Percentiles rank a stretch among this genome's conserved stretches.
These are phyloP conservation scores for Globisporangium nunn DNA, from an alignment of 352 stramenopile species.

Conservation along the genomic window DNA sequence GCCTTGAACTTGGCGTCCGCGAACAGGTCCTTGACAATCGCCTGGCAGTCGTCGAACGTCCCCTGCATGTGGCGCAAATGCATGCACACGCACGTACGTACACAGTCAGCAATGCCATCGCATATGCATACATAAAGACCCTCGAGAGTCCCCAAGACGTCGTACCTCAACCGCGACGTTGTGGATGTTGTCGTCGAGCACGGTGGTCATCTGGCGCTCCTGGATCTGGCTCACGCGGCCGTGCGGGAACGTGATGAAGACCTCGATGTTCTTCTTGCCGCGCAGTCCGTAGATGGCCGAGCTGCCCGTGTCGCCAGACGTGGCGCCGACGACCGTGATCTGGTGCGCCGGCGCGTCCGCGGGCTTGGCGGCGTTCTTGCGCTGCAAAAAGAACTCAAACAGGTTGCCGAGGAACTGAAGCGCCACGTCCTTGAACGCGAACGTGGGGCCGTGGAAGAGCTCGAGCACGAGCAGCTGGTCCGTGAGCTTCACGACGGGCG, in stretches of 20 bases:
- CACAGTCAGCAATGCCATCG: not conserved
- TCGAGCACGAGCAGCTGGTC: conserved; percentile 90
- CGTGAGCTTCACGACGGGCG: conserved; percentile 89
- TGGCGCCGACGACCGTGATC: conserved; percentile 96
- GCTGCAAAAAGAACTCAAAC: conserved; percentile 98
- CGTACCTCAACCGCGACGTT: conserved; percentile 85
- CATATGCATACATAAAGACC: no score
- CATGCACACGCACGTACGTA: not conserved
- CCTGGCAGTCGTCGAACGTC: conserved; percentile 99
- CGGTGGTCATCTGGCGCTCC: conserved; percentile 98
- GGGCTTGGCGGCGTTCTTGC: conserved; percentile 72
- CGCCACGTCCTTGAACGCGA: conserved; percentile 99
- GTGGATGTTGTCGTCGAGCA: conserved; percentile 97
- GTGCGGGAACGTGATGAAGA: conserved; percentile 97
- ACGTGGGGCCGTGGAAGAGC: conserved; percentile 99
- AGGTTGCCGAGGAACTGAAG: conserved; percentile 99
- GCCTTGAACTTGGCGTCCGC: conserved; percentile 91
- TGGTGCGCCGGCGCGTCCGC: conserved; percentile 46
- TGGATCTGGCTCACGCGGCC: conserved; percentile 96
- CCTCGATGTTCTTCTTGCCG: conserved; percentile 96
- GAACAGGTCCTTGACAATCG: conserved; percentile 98
- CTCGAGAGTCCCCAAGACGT: no score
- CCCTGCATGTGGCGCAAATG: conserved; percentile 32
- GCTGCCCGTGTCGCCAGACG: conserved; percentile 96
- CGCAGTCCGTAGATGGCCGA: conserved; percentile 97